Base-by-base conservation (phyloP, 495 filamentous ascomycete genomes). In the Cetradonia linearis region DNA sequence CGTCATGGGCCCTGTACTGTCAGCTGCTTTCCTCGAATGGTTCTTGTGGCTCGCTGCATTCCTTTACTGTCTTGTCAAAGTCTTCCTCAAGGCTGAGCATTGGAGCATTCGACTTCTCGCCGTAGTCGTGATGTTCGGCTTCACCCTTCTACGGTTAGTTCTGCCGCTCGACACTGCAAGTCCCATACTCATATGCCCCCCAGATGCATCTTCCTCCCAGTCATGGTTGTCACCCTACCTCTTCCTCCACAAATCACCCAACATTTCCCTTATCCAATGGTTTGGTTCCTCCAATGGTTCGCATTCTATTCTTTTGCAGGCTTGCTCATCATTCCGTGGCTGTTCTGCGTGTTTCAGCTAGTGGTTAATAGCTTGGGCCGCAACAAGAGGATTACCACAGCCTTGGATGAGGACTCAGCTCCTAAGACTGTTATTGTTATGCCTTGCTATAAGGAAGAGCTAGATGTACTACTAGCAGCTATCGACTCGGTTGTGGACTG, bases 391-490 rank as follows among this genome's bases (percentile, higher is more conserved):
- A 87, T 96, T 66, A 91, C 96, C 68, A 78, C 87, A 52, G 84
- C 88, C 0, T 74, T 97, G 53, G 88, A 96, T 69, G 89, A 95
- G 65, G 73, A 77, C 0, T 87, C 85, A 9, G 92, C 93, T 2
- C 93, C 93, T 0, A 98, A 97, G 71, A 89, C 94, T 8, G 91
- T 97, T 46, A 89, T 97, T 58, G 86, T 97, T 47, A 96, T 98
- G 90, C 93, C 93, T 3, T 93, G 90, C 66, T 97, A 95, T 74
- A 95, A 95, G 70, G 93, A 98, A 71, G 83, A 88, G 9, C 87
- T 91, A 3, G 86, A 86, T 0, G 76, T 94, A n/a, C 73, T 97
- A 62, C 76, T 97, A 55, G 87, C 88, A 34, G 94, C 93, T 4
- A 81, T 96, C 55, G 85, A 96, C 70, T 96, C 92, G 1, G 86